Evolutionary conservation across 352 stramenopile species (phyloP), one percentile per base, ranked within the genome.

Genomic region (Phytophthora kernoviae): DNA sequence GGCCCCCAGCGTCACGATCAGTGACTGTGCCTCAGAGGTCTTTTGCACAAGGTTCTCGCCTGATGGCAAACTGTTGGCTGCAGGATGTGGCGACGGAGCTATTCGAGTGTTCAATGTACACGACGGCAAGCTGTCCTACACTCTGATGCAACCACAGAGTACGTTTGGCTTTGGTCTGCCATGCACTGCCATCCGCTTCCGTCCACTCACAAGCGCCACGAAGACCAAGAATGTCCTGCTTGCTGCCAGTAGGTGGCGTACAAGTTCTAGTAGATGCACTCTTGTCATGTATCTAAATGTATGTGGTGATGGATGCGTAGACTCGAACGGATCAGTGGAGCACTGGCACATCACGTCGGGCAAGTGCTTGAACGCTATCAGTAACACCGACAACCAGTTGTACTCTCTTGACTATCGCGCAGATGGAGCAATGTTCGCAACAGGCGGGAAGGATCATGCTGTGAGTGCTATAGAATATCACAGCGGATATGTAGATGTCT

Each of bases 261-360:
- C 1, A 22, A 5, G 24, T 18, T 24, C 50, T n/a, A n/a, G n/a
- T n/a, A n/a, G n/a, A n/a, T n/a, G n/a, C n/a, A 34, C 24, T 30
- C 24, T 30, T 30, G 24, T 30, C 3, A 7, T 30, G 36, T 11
- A 39, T 5, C 34, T 14, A 33, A 11, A 42, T 21, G 24, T n/a
- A 44, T 3, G 15, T 27, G 15, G 27, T 55, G 15, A 11, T 44
- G 7, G n/a, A 20, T 53, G n/a, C 62, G 41, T 50, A 90, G 87
- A 95, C 67, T 91, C 84, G 26, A 92, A 93, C 46, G 90, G 91
- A 17, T 92, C 81, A 14, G 86, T 97, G 27, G 84, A 96, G 56
- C 90, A 97, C 63, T 98, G 91, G 91, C 92, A 98, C 67, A 91
- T 97, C 51, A 97, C 92, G 18, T 96, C 86, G 3, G 86, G 90